A percentile compares a stretch with the other conserved stretches of the same genome.
These are phyloP conservation scores for Vigna reflexopilosa DNA, from an alignment of 306 rosid species.

Conservation along the genomic window DNA sequence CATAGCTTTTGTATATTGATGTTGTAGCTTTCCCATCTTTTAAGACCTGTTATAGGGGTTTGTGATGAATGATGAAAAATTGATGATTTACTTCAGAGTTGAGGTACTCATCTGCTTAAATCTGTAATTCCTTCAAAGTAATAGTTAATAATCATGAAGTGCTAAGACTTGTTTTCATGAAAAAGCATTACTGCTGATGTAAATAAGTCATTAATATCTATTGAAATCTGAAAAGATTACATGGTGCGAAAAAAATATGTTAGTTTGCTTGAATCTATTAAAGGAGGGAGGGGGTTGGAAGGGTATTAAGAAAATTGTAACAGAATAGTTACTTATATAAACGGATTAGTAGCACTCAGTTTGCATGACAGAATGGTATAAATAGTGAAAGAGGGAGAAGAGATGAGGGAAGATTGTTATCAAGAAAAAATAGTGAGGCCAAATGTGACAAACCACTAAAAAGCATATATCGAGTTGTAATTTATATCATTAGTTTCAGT, in stretches of 20 bases:
- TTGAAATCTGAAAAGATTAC: background rate
- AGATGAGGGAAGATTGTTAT: background rate
- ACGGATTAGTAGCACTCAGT: background rate
- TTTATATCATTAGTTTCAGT: background rate
- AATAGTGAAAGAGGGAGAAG: too few species aligned
- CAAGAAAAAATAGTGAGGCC: background rate
- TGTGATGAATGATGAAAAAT: background rate
- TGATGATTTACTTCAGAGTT: slow-evolving; percentile 13
- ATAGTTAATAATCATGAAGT: background rate
- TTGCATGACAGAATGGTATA: background rate
- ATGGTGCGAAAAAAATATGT: too few species aligned
- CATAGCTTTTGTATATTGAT: slow-evolving; percentile 22
- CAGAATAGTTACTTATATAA: background rate
- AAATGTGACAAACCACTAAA: background rate
- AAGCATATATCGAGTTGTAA: background rate
- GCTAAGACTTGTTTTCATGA: background rate
- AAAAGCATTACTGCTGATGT: slow-evolving; percentile 12
- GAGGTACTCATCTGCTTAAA: slow-evolving; percentile 2
- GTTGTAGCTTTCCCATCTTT: slow-evolving; percentile 25
- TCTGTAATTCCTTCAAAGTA: slow-evolving; percentile 11
- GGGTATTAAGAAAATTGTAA: background rate
- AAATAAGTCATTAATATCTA: background rate
- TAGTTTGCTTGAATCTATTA: too few species aligned
- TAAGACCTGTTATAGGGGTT: background rate
- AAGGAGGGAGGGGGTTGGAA: background rate